Conservation (phyloP, 2,329 filamentous ascomycete genomes). For the Scolecobasidium constrictum region DNA sequence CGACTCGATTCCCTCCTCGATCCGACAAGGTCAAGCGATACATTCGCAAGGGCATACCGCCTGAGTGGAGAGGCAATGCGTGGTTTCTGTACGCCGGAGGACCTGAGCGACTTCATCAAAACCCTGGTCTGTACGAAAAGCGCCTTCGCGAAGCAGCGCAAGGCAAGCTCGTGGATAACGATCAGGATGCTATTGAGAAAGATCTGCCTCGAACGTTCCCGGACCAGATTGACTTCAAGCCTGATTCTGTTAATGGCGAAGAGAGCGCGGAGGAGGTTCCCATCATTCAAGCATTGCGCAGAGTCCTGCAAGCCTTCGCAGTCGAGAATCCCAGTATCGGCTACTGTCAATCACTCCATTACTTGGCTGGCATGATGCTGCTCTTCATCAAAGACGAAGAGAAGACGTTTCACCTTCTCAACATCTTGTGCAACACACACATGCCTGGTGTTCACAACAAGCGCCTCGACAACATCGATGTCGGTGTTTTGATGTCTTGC, state of each 20-base stretch:
- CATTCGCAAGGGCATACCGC: slow-evolving; percentile 84
- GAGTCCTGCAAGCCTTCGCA: slow-evolving; percentile 81
- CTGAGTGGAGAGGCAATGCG: slow-evolving; percentile 86
- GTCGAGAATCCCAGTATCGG: slow-evolving; percentile 85
- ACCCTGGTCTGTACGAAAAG: slow-evolving; percentile 65
- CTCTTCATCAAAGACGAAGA: slow-evolving; percentile 79
- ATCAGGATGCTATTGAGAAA: slow-evolving; percentile 84
- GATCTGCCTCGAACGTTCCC: slow-evolving; percentile 91
- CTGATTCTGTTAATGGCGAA: slow-evolving; percentile 34
- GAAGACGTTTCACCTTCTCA: slow-evolving; percentile 84
- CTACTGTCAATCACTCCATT: slow-evolving; percentile 94
- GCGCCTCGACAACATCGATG: slow-evolving; percentile 84
- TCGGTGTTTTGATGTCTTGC: slow-evolving; percentile 83
- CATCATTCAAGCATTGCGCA: slow-evolving; percentile 61
- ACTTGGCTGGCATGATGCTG: slow-evolving; percentile 79
- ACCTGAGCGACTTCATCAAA: slow-evolving; percentile 63
- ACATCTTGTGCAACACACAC: slow-evolving; percentile 80
- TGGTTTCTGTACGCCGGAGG: slow-evolving; percentile 97
- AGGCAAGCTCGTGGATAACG: slow-evolving; percentile 53
- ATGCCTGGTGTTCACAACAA: slow-evolving; percentile 87
- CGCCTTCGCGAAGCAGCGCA: slow-evolving; percentile 43
- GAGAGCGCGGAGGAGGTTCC: slow-evolving; percentile 11
- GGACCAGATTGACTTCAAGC: slow-evolving; percentile 85
- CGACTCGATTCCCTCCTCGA: slow-evolving; percentile 67
- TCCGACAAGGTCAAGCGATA: slow-evolving; percentile 81